A percentile compares a stretch with the other conserved stretches of the same genome.
Evolutionary conservation across 164 flowering plant species (phyloP).

Genomic region (Chimonanthus salicifolius): DNA sequence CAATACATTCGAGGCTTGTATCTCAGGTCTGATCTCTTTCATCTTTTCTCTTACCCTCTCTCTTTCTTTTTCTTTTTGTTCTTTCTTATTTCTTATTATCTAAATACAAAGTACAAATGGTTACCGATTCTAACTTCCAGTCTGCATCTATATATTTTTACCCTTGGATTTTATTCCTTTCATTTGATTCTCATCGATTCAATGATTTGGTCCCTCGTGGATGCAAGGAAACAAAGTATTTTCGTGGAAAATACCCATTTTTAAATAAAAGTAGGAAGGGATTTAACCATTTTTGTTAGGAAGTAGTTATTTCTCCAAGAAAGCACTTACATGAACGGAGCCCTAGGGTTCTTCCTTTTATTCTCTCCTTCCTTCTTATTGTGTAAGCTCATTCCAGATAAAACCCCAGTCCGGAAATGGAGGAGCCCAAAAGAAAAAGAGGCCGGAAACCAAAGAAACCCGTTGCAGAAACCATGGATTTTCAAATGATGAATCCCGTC

Average conservation of each 20-base stretch:
- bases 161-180: not conserved
- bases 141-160: not conserved
- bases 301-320: no score
- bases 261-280: no score
- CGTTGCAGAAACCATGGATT: slow-evolving; percentile 12
- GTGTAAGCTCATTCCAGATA: not conserved
- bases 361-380: not conserved
- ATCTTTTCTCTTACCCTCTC: not conserved
- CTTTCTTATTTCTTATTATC: not conserved
- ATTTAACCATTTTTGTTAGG: no score
- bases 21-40: no score
- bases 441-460: slow-evolving; percentile 12
- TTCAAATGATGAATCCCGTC: slow-evolving; percentile 7
- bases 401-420: slow-evolving; percentile 4
- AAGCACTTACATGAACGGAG: no score
- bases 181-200: not conserved
- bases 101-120: no score
- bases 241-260: no score
- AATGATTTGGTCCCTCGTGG: no score
- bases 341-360: not conserved
- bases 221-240: no score
- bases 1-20: no score
- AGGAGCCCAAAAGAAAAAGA: slow-evolving; percentile 16
- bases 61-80: not conserved
- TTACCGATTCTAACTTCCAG: not conserved